Conservation (phyloP, 139 green algal species). For the Zygnema circumcarinatum region DNA sequence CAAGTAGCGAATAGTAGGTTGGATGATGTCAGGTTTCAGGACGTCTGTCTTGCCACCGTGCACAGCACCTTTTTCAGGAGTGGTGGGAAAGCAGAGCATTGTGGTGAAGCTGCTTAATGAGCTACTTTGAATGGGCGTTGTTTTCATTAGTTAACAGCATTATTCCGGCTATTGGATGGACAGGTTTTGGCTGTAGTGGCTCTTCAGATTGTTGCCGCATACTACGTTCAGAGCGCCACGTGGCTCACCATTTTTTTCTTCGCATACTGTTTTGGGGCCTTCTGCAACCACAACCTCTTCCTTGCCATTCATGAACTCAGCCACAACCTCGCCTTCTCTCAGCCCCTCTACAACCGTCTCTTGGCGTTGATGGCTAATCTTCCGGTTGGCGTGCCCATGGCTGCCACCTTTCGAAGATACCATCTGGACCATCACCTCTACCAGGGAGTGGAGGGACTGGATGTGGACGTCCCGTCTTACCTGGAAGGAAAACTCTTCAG, state of each 20-base stretch:
- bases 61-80: no score
- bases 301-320: conserved; percentile 75
- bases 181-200: conserved; percentile 60
- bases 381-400: conserved; percentile 70
- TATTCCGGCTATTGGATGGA: not conserved
- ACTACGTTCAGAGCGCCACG: conserved; percentile 60
- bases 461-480: conserved; percentile 28
- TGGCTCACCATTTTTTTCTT: conserved; percentile 61
- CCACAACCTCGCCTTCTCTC: conserved; percentile 72
- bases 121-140: no score
- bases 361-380: conserved; percentile 71
- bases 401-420: conserved; percentile 76
- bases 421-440: conserved; percentile 79
- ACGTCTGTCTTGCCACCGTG: no score
- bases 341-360: conserved; percentile 64
- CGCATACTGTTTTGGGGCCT: conserved; percentile 69
- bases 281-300: conserved; percentile 75
- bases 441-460: conserved; percentile 64
- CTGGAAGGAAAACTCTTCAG: conserved; percentile 60
- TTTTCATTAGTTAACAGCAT: no score
- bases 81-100: no score
- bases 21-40: no score
- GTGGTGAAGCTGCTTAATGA: no score
- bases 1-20: no score
- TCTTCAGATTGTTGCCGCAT: conserved; percentile 69